A percentile compares a stretch with the other conserved stretches of the same genome.
phyloP scores from a whole-genome alignment of 176 grass and related monocot species.

The Oryza officinalis region DNA sequence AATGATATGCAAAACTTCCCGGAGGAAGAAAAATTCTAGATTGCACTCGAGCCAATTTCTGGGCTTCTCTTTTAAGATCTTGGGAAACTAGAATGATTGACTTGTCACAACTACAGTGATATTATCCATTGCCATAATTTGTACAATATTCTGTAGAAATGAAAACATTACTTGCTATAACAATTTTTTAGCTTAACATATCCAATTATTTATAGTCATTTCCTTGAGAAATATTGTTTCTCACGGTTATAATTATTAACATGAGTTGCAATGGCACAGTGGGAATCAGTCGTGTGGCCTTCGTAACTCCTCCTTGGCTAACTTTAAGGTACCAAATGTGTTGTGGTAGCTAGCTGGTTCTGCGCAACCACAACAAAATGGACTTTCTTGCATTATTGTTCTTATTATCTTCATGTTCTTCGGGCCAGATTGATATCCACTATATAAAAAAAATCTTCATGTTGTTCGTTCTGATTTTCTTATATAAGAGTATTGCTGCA shows the following conservation, averaged over 20 bases:
- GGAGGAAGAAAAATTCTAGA: neutral
- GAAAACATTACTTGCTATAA: neutral
- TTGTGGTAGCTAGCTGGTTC: neutral
- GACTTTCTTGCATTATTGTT: slow-evolving; percentile 3
- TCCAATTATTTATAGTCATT: neutral
- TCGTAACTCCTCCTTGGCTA: slow-evolving; percentile 79
- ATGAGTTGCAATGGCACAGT: slow-evolving; percentile 46
- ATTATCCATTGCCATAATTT: neutral
- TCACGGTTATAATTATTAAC: slow-evolving; percentile 17
- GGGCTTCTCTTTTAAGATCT: neutral
- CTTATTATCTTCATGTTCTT: slow-evolving; percentile 1
- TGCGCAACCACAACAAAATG: neutral
- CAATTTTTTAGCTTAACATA: neutral
- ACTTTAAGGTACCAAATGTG: slow-evolving; percentile 59
- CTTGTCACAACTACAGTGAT: neutral
- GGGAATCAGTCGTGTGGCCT: slow-evolving; percentile 83
- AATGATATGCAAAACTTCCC: neutral
- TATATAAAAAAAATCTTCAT: neutral
- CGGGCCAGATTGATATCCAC: too few relatives aligned
- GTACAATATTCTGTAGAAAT: neutral
- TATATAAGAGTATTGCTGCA: slow-evolving; percentile 1
- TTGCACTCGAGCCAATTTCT: neutral
- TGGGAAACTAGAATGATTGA: neutral
- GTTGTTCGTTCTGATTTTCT: slow-evolving; percentile 22
- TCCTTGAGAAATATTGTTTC: neutral